Evolutionary conservation across 257 asterid genomes (phyloP).

Genomic region (Jacaranda mimosifolia): DNA sequence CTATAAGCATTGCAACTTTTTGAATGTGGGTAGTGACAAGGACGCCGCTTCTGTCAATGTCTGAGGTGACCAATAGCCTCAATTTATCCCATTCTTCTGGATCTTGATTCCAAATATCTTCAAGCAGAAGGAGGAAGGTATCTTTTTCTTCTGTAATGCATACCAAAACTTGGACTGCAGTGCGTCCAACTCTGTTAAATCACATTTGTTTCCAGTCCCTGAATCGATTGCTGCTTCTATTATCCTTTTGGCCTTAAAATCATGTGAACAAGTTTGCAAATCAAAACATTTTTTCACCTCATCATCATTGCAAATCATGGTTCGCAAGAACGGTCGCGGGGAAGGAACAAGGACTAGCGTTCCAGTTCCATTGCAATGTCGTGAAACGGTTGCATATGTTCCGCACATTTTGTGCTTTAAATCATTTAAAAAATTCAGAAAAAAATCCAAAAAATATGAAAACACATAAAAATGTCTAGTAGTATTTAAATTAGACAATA

Average conservation of each 20-base stretch:
- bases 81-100: slow-evolving; percentile 38
- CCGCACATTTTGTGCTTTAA: too few relatives aligned
- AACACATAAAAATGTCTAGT: too few relatives aligned
- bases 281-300: slow-evolving; percentile 32
- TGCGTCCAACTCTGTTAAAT: too few relatives aligned
- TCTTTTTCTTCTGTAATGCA: slow-evolving; percentile 25
- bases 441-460: too few relatives aligned
- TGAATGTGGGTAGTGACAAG: slow-evolving; percentile 32
- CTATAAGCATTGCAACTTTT: slow-evolving; percentile 23
- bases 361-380: too few relatives aligned
- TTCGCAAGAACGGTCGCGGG: slow-evolving; percentile 43
- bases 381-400: too few relatives aligned
- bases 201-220: too few relatives aligned
- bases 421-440: too few relatives aligned
- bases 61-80: slow-evolving; percentile 28
- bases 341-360: too few relatives aligned
- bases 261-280: slow-evolving; percentile 36
- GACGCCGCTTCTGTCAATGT: slow-evolving; percentile 38
- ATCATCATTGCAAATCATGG: slow-evolving; percentile 40
- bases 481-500: too few relatives aligned
- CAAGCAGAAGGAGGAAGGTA: slow-evolving; percentile 45
- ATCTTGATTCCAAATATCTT: slow-evolving; percentile 45
- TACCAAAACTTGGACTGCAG: slow-evolving; percentile 8
- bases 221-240: too few relatives aligned
- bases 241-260: slow-evolving; percentile 19